phyloP scores from a whole-genome alignment of 2,329 filamentous ascomycete genomes.

The Trichoderma hamatum region DNA sequence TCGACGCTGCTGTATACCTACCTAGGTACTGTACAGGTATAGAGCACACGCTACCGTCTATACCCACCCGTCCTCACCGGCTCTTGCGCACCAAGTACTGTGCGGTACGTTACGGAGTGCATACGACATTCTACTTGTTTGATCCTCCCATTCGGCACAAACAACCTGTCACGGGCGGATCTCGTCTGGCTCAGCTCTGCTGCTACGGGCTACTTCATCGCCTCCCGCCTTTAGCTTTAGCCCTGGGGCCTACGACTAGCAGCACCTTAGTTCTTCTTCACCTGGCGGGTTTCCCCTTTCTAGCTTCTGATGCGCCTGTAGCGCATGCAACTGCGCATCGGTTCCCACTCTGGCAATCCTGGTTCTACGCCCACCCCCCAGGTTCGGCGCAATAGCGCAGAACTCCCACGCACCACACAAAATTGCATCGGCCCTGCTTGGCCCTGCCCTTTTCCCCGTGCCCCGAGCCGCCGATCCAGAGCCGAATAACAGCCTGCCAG shows the following conservation, averaged over 20 bases:
- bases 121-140: neutral
- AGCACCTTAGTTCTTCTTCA: neutral
- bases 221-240: slow-evolving; percentile 13
- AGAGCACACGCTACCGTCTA: neutral
- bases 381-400: slow-evolving; percentile 23
- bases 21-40: neutral
- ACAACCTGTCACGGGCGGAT: neutral
- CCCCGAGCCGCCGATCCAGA: slow-evolving; percentile 27
- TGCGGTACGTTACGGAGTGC: neutral
- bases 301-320: slow-evolving; percentile 25
- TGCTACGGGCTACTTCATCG: neutral
- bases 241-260: neutral
- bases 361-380: slow-evolving; percentile 22
- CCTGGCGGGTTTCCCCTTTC: slow-evolving; percentile 20
- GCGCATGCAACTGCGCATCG: slow-evolving; percentile 25
- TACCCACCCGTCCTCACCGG: neutral
- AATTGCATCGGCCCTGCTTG: slow-evolving; percentile 23
- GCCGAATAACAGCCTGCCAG: slow-evolving; percentile 23
- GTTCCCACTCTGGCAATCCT: neutral
- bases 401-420: slow-evolving; percentile 9
- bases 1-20: too few species aligned
- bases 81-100: neutral
- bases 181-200: neutral
- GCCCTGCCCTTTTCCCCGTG: slow-evolving; percentile 25
- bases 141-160: neutral